phyloP scores from a whole-genome alignment of 192 early-diverging fungal species.

The Anaeromyces robustus region DNA sequence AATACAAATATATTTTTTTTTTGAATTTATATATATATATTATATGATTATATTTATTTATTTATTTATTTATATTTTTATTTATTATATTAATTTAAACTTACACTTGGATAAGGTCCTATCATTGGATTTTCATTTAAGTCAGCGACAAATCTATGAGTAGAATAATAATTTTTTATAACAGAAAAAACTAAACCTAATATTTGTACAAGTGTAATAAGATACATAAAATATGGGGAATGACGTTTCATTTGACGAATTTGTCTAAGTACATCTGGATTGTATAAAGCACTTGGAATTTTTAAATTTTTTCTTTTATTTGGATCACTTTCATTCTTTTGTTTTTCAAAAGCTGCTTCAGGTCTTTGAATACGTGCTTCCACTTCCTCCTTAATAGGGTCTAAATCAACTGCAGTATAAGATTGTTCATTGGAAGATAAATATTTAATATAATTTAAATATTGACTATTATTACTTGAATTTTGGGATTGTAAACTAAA shows the following conservation, averaged over 20 bases:
- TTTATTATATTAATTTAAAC: neutral
- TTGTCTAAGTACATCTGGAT: conserved; percentile 21
- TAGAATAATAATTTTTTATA: neutral
- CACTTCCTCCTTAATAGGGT: neutral
- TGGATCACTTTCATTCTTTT: neutral
- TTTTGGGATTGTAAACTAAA: too few relatives aligned
- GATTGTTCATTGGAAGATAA: neutral
- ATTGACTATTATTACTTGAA: too few relatives aligned
- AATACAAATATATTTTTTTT: too few relatives aligned
- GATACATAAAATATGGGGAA: conserved; percentile 26
- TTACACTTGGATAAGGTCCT: neutral
- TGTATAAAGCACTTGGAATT: conserved; percentile 15
- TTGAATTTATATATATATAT: too few relatives aligned
- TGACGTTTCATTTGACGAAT: conserved; percentile 19
- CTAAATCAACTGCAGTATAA: neutral
- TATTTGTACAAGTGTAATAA: conserved; percentile 19
- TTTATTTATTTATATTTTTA: too few relatives aligned
- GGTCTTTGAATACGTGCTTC: neutral
- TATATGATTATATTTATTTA: too few relatives aligned
- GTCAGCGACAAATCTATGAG: neutral
- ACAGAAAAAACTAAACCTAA: conserved; percentile 8
- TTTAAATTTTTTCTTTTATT: conserved; percentile 2
- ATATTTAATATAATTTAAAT: neutral
- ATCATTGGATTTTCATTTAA: neutral
- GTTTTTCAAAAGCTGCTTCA: neutral